Evolutionary conservation across 2,329 filamentous ascomycete genomes (phyloP).

Genomic region (Fusarium vanettenii): DNA sequence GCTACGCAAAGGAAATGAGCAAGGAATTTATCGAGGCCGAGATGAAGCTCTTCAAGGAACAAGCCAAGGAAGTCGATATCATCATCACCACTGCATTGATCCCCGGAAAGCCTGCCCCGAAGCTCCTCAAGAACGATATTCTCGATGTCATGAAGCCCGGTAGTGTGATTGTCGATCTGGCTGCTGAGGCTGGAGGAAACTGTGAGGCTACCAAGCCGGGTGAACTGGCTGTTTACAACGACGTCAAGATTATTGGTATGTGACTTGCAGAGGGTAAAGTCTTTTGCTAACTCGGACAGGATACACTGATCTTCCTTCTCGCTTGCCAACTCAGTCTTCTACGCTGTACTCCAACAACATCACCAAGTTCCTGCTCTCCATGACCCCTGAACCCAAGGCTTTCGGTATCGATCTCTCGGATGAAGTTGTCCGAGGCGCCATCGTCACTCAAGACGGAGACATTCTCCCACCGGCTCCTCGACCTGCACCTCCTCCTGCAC

Average conservation of each 20-base stretch:
- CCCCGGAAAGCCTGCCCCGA: constrained; percentile 84
- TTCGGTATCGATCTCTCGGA: constrained; percentile 86
- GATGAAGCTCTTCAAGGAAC: constrained; percentile 91
- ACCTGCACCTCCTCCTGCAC: constrained; percentile 67
- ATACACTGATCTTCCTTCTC: constrained; percentile 89
- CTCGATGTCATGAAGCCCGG: constrained; percentile 89
- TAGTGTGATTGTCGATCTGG: constrained; percentile 88
- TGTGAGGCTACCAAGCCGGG: constrained; percentile 84
- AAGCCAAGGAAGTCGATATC: constrained; percentile 89
- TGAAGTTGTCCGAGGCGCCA: constrained; percentile 86
- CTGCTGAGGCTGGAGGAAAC: constrained; percentile 88
- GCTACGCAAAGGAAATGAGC: constrained; percentile 94
- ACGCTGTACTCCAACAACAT: constrained; percentile 96
- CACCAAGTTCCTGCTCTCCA: constrained; percentile 86
- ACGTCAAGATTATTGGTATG: constrained; percentile 85
- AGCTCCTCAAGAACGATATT: constrained; percentile 84
- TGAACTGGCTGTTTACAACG: constrained; percentile 76
- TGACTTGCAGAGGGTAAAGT: neutral
- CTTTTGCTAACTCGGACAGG: constrained; percentile 55
- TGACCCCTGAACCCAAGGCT: constrained; percentile 79
- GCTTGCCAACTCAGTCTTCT: constrained; percentile 88
- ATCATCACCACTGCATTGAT: constrained; percentile 94
- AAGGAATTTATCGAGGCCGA: constrained; percentile 93
- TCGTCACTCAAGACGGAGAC: constrained; percentile 82
- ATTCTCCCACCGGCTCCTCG: constrained; percentile 81